These are phyloP conservation scores for Neonothopanus nambi DNA, from an alignment of 1,284 basidiomycete genomes.

Conservation along the genomic window DNA sequence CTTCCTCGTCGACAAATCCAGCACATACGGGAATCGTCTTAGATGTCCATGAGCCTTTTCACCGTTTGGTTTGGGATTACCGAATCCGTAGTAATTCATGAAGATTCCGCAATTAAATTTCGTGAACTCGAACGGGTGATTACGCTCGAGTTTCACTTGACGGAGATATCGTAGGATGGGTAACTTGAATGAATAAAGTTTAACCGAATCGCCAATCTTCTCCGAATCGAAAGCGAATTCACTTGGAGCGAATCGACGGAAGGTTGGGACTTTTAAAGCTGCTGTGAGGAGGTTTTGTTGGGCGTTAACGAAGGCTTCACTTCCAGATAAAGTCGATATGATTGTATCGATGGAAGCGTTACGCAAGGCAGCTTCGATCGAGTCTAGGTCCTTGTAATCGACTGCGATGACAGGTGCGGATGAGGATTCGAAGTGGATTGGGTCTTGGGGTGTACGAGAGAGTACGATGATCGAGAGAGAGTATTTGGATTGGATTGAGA, in stretches of 20 bases:
- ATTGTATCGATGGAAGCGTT: conserved; percentile 9
- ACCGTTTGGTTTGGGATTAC: conserved; percentile 6
- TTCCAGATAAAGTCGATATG: conserved; percentile 6
- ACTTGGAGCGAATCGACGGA: conserved; percentile 15
- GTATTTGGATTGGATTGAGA: conserved; percentile 1
- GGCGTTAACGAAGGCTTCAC: neutral
- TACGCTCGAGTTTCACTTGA: conserved; percentile 8
- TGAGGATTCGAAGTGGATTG: neutral
- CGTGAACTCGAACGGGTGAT: conserved; percentile 7
- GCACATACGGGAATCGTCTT: neutral
- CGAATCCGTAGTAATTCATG: conserved; percentile 11
- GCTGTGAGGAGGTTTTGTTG: conserved; percentile 13
- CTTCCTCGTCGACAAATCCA: conserved; percentile 4
- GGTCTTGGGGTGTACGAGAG: conserved; percentile 1
- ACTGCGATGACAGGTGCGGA: conserved; percentile 1
- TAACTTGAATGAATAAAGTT: conserved; percentile 9
- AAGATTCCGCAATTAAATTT: conserved; percentile 9
- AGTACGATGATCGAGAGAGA: conserved; percentile 7
- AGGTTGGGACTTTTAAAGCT: conserved; percentile 4
- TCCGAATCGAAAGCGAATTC: conserved; percentile 12
- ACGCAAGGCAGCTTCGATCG: conserved; percentile 1
- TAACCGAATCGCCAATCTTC: neutral
- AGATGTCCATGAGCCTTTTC: conserved; percentile 3
- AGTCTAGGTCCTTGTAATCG: conserved; percentile 4
- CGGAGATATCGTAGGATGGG: conserved; percentile 8